Evolutionary conservation across 176 grass and related monocot genomes (phyloP).

Genomic region (Hsuehochloa calcarea): DNA sequence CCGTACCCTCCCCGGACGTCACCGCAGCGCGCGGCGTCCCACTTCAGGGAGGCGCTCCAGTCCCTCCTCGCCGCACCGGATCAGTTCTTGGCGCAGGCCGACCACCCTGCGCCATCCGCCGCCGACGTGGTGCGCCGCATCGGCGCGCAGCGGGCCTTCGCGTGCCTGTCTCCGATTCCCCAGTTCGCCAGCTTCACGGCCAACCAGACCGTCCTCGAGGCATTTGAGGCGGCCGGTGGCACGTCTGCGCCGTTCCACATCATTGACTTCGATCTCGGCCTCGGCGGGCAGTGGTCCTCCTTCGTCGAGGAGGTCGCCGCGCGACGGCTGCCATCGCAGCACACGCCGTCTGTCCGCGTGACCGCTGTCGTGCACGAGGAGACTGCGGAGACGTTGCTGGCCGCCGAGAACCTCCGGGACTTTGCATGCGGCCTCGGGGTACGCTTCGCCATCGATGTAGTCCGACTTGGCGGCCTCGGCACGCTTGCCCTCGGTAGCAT

Average conservation of each 20-base stretch:
- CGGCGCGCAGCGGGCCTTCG: constrained; percentile 49
- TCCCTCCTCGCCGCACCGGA: constrained; percentile 31
- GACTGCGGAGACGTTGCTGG: constrained; percentile 52
- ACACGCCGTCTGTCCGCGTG: constrained; percentile 31
- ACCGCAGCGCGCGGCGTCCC: constrained; percentile 42
- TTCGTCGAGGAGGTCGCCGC: constrained; percentile 54
- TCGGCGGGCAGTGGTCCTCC: constrained; percentile 70
- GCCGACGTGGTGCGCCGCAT: constrained; percentile 49
- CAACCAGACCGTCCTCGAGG: constrained; percentile 58
- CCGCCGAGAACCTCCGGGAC: constrained; percentile 63
- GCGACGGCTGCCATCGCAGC: constrained; percentile 15
- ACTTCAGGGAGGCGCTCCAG: constrained; percentile 60
- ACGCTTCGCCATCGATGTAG: constrained; percentile 45
- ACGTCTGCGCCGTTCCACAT: constrained; percentile 46
- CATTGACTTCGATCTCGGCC: constrained; percentile 60
- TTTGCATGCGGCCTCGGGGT: constrained; percentile 52
- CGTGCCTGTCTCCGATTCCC: constrained; percentile 52
- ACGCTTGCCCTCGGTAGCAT: constrained; percentile 35
- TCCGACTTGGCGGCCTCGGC: constrained; percentile 30
- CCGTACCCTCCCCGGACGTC: constrained; percentile 24
- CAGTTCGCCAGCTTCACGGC: constrained; percentile 61
- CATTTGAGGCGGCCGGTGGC: constrained; percentile 38
- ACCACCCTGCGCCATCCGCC: constrained; percentile 25
- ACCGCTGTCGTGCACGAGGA: constrained; percentile 61
- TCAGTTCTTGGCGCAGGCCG: not conserved